These are phyloP conservation scores for Sclerotinia borealis DNA, from an alignment of 2,329 filamentous ascomycete species.

Conservation along the genomic window DNA sequence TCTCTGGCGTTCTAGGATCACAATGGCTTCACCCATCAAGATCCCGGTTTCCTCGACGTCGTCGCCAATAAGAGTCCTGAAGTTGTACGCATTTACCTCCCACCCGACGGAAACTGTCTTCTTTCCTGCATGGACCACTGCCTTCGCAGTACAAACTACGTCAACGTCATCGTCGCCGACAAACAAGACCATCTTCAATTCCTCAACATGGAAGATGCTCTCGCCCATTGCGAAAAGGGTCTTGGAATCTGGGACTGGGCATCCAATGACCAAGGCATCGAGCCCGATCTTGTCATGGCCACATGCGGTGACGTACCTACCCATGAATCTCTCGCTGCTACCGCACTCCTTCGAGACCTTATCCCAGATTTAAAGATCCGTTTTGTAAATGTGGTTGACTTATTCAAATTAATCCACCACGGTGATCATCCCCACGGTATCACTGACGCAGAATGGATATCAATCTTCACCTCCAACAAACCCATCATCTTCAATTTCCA, in stretches of 20 bases:
- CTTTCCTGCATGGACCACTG: slow-evolving; percentile 73
- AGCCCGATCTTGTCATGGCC: slow-evolving; percentile 72
- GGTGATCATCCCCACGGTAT: slow-evolving; percentile 69
- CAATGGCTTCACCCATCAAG: slow-evolving; percentile 78
- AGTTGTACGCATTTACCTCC: slow-evolving; percentile 74
- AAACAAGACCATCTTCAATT: slow-evolving; percentile 76
- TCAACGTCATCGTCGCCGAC: slow-evolving; percentile 75
- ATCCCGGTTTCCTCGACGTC: slow-evolving; percentile 74
- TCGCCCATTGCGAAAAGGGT: slow-evolving; percentile 73
- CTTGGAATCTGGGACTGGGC: slow-evolving; percentile 74
- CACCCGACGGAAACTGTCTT: slow-evolving; percentile 72
- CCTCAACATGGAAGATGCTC: slow-evolving; percentile 64
- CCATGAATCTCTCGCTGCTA: slow-evolving; percentile 67
- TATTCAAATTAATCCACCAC: slow-evolving; percentile 71
- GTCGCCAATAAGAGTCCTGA: slow-evolving; percentile 75
- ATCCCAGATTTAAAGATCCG: slow-evolving; percentile 69
- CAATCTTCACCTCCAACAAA: slow-evolving; percentile 65
- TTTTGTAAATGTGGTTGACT: slow-evolving; percentile 73
- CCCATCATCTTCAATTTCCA: slow-evolving; percentile 82
- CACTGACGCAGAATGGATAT: slow-evolving; percentile 56
- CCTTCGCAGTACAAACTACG: slow-evolving; percentile 66
- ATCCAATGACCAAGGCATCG: slow-evolving; percentile 59
- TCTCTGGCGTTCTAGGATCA: slow-evolving; percentile 42
- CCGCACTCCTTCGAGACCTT: slow-evolving; percentile 64
- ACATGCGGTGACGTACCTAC: slow-evolving; percentile 70